A percentile compares a stretch with the other conserved stretches of the same genome.
These are phyloP conservation scores for Plicaturopsis crispa DNA, from an alignment of 768 basidiomycete genomes.

Conservation along the genomic window DNA sequence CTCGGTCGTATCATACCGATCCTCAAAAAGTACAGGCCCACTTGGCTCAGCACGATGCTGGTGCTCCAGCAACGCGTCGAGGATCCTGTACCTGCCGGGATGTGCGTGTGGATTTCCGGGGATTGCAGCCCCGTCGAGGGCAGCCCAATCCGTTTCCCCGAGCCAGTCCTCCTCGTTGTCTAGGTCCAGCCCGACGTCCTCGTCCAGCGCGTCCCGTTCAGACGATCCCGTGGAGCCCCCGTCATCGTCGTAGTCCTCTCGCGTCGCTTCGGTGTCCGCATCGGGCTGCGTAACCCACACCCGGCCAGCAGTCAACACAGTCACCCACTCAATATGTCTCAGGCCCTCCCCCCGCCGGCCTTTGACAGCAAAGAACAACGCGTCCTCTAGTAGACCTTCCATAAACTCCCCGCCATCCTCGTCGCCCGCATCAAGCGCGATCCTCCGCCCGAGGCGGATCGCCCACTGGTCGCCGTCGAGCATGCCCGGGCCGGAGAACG, in stretches of 20 bases:
- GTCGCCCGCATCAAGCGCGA: slow-evolving; percentile 27
- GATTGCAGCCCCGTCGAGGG: background rate
- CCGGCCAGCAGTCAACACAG: slow-evolving; percentile 18
- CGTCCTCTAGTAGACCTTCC: slow-evolving; percentile 11
- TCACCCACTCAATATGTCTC: slow-evolving; percentile 23
- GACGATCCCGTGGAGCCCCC: too few species aligned
- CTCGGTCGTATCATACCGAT: slow-evolving; percentile 5
- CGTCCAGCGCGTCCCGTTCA: too few species aligned
- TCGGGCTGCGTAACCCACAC: slow-evolving; percentile 26
- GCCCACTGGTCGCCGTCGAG: slow-evolving; percentile 27
- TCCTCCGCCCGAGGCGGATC: slow-evolving; percentile 28
- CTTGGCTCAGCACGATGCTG: background rate
- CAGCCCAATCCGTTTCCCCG: slow-evolving; percentile 2
- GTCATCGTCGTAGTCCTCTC: slow-evolving; percentile 4
- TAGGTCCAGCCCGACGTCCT: slow-evolving; percentile 11
- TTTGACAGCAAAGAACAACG: slow-evolving; percentile 10
- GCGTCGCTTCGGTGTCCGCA: too few species aligned
- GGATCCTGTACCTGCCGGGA: background rate
- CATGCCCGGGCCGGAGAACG: slow-evolving; percentile 27
- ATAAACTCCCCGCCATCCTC: slow-evolving; percentile 26
- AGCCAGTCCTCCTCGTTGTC: slow-evolving; percentile 3
- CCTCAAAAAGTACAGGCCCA: background rate
- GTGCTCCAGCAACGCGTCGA: background rate
- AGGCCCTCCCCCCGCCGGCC: slow-evolving; percentile 24
- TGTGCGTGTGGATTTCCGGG: slow-evolving; percentile 2